Evolutionary conservation across 495 filamentous ascomycete species (phyloP), one percentile per base, ranked within the genome.

Genomic region (Pseudoneurospora amorphoporcata): DNA sequence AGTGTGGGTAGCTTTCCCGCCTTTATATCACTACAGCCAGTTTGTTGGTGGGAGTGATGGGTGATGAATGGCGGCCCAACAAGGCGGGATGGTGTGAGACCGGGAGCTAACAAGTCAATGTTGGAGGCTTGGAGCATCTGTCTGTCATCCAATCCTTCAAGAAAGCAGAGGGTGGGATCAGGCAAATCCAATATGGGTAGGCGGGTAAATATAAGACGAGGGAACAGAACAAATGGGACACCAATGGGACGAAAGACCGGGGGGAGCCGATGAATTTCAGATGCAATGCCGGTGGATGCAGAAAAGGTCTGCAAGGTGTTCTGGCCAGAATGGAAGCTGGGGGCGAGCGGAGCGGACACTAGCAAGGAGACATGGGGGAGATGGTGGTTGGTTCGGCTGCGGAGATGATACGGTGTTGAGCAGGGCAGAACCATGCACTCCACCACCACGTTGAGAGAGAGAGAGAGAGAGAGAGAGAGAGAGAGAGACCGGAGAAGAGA

Each of bases 121-220:
- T 61, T 61, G 53, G n/a, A n/a, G n/a, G n/a, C n/a, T n/a, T n/a
- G n/a, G 39, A 8, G 53, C 53, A 61, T 61, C 3, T 61, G 53
- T 61, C 29, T 32, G 29, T 37, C 53, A 4, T 58, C 53, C 53
- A 61, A 2, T 61, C 53, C 53, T 23, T 53, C 23, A 61, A 61
- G 53, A 61, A 61, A 61, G 23, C 53, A 8, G 29, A 35, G 23
- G 29, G 53, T 32, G 29, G 53, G 53, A 35, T 61, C 53, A 61
- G 53, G 29, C 16, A 61, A 61, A 70, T 47, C 68, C 76, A 79
- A 80, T 81, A 77, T 81, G 77, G 79, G 76, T 70, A 43, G 42
- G 73, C 80, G 80, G 80, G 74, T 82, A 81, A 81, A 81, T 81
- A 76, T 73, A 71, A 68, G 40, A 77, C 76, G 76, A 73, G 74